A percentile compares a stretch with the other conserved stretches of the same genome.
Evolutionary conservation across 2,329 filamentous ascomycete genomes (phyloP).

Genomic region (Pseudogymnoascus sp.): DNA sequence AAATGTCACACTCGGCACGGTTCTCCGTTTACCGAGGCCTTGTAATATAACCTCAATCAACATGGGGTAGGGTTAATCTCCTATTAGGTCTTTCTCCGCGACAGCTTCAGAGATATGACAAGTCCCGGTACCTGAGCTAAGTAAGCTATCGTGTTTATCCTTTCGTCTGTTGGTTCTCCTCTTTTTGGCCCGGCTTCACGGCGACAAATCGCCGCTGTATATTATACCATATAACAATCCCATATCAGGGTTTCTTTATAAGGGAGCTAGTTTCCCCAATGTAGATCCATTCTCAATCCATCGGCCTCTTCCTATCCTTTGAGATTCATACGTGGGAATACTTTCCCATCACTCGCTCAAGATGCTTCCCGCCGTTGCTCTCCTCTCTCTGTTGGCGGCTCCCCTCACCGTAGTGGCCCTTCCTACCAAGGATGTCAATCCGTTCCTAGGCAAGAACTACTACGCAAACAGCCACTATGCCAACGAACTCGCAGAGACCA

Average conservation of each 20-base stretch:
- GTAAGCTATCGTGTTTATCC: background rate
- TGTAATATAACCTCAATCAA: conserved; percentile 8
- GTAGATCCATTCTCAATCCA: conserved; percentile 4
- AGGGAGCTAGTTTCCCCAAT: background rate
- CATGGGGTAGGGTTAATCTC: conserved; percentile 4
- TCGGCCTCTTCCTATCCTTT: background rate
- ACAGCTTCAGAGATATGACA: background rate
- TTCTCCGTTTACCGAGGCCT: background rate
- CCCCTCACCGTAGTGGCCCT: background rate
- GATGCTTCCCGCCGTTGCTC: conserved; percentile 5
- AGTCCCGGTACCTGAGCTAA: background rate
- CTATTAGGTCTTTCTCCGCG: background rate
- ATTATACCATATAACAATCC: background rate
- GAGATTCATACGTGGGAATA: conserved; percentile 3
- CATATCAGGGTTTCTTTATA: background rate
- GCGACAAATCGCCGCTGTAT: background rate
- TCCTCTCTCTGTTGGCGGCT: background rate
- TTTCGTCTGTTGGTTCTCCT: background rate
- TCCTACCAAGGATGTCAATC: conserved; percentile 27
- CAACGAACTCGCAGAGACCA: conserved; percentile 35
- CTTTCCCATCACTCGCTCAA: background rate
- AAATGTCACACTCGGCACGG: background rate
- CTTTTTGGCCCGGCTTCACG: background rate
- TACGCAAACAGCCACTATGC: conserved; percentile 41
- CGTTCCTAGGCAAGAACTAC: conserved; percentile 42